Evolutionary conservation across 768 basidiomycete species (phyloP).

Genomic region (Mycena belliarum): DNA sequence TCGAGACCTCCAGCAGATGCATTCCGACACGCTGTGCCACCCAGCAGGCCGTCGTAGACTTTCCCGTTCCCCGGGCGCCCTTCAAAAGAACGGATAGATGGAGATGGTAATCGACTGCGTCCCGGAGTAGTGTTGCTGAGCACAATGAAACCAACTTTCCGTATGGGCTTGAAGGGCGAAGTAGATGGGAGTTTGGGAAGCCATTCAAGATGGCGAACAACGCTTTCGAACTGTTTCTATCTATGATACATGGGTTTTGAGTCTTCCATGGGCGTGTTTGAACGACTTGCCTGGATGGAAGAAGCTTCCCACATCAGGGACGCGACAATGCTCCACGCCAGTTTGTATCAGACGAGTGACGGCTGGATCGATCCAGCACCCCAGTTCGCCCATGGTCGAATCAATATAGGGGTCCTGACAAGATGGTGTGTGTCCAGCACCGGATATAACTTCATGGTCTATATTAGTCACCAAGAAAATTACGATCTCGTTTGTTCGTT

Average conservation of each 20-base stretch:
- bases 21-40: slow-evolving; percentile 68
- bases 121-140: slow-evolving; percentile 57
- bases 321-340: slow-evolving; percentile 69
- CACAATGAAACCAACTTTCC: slow-evolving; percentile 56
- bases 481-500: slow-evolving; percentile 49
- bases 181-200: slow-evolving; percentile 27
- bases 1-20: slow-evolving; percentile 72
- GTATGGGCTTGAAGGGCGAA: slow-evolving; percentile 39
- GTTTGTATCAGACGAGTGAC: slow-evolving; percentile 78
- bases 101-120: slow-evolving; percentile 60
- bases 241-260: slow-evolving; percentile 10
- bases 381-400: slow-evolving; percentile 66
- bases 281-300: slow-evolving; percentile 47
- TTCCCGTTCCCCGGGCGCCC: slow-evolving; percentile 81
- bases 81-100: slow-evolving; percentile 74
- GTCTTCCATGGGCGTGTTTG: neutral
- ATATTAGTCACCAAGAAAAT: slow-evolving; percentile 82
- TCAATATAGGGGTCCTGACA: slow-evolving; percentile 57
- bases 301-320: slow-evolving; percentile 55
- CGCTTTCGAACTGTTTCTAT: slow-evolving; percentile 24
- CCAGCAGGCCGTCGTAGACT: slow-evolving; percentile 60
- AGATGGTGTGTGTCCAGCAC: slow-evolving; percentile 23
- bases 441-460: slow-evolving; percentile 58
- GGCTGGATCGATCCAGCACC: slow-evolving; percentile 79
- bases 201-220: slow-evolving; percentile 27